Base-by-base conservation (phyloP, 106 monocot genomes). In the Acorus gramineus region DNA sequence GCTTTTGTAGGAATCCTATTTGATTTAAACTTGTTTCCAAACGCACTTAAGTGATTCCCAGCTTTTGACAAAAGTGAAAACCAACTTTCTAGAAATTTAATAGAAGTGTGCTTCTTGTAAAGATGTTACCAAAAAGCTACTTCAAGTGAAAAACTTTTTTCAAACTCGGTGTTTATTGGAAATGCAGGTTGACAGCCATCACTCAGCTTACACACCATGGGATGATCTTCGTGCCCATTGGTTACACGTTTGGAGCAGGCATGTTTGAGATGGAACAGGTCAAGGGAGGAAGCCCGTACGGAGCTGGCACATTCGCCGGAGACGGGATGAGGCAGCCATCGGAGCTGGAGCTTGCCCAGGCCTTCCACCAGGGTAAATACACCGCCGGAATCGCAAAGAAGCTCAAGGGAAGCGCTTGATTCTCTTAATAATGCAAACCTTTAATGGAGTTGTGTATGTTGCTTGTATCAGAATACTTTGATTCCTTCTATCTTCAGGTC, bases 221-320 rank as follows among this genome's bases (percentile, higher is more conserved):
- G 10, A 88, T 93, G 82, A 88, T 93, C 70, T 93, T 80, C 43
- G 93, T 93, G 11, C 93, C 88, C 3, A 60, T 88, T 7, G 93
- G 88, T 8, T 93, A 88, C 76, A 93, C 88, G 0, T 80, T 80
- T 6, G 85, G 93, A 3, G 93, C 93, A 5, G 80, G 80, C 8
- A 93, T 85, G 93, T 93, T 83, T 60, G 93, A 85, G 54, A 79
- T 93, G 80, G 82, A 74, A 47, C 11, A 76, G 58, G 51, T 88
- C 59, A 88, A 77, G 11, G 88, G 82, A 0, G 85, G 93, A 9
- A 82, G 82, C 55, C 93, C 88, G 11, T 93, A 88, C 42, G 93
- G 93, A 42, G 79, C 93, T 1, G 88, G 93, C 42, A 93, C 93
- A 5, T 85, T 50, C 28, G 87, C 92, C 7, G 92, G 87, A 2